Conservation (phyloP, 805 yeast species). For the Wickerhamomyces queroliae region DNA sequence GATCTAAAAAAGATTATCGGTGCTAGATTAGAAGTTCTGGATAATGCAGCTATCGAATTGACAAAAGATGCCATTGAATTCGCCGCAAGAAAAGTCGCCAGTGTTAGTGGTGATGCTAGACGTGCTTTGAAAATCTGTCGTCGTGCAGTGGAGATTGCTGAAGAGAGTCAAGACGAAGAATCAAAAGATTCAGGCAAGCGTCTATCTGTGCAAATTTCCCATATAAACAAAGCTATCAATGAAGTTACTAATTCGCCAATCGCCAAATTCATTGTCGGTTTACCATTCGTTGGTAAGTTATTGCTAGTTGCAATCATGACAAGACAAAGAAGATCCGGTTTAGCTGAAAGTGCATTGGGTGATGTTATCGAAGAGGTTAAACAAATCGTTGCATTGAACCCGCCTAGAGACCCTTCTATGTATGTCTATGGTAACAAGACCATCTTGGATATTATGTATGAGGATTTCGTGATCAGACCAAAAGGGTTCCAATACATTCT, state of each 20-base stretch:
- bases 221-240: slow-evolving; percentile 72
- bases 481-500: slow-evolving; percentile 55
- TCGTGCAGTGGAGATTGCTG: slow-evolving; percentile 87
- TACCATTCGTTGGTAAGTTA: slow-evolving; percentile 68
- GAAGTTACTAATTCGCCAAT: slow-evolving; percentile 77
- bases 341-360: slow-evolving; percentile 67
- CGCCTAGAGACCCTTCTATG: slow-evolving; percentile 20
- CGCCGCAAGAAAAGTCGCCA: slow-evolving; percentile 90
- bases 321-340: slow-evolving; percentile 59
- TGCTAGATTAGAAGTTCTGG: slow-evolving; percentile 52
- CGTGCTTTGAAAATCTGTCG: slow-evolving; percentile 84
- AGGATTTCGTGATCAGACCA: slow-evolving; percentile 39
- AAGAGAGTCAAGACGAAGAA: slow-evolving; percentile 31
- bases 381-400: slow-evolving; percentile 39
- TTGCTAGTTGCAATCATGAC: slow-evolving; percentile 64
- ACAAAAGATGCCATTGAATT: slow-evolving; percentile 78
- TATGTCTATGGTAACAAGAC: slow-evolving; percentile 26
- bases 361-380: slow-evolving; percentile 76
- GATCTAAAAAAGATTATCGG: slow-evolving; percentile 73
- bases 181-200: slow-evolving; percentile 13
- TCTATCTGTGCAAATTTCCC: slow-evolving; percentile 60
- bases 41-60: slow-evolving; percentile 28
- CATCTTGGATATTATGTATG: slow-evolving; percentile 27
- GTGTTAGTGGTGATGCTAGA: slow-evolving; percentile 97
- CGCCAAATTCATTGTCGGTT: slow-evolving; percentile 46